A percentile compares a stretch with the other conserved stretches of the same genome.
Evolutionary conservation across 352 stramenopile genomes (phyloP).

Genomic region (Phytopythium montanum): DNA sequence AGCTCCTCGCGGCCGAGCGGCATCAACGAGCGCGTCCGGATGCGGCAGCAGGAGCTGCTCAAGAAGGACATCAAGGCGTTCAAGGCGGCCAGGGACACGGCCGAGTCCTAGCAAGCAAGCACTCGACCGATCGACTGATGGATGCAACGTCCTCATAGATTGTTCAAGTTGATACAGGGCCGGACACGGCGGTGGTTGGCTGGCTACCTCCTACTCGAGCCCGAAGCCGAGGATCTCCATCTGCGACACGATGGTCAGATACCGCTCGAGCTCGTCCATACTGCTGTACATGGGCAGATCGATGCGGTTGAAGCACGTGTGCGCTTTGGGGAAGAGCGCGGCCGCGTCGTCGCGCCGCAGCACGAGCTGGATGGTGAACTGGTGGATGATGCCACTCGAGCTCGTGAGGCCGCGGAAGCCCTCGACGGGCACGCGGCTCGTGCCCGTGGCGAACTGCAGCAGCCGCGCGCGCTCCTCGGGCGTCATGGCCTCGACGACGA

Average conservation of each 20-base stretch:
- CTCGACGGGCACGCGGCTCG: conserved; percentile 75
- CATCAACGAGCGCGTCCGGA: conserved; percentile 39
- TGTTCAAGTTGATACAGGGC: background rate
- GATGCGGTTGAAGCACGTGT: conserved; percentile 86
- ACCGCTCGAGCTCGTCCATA: conserved; percentile 70
- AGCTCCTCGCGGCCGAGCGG: conserved; percentile 29
- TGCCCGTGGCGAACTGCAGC: conserved; percentile 75
- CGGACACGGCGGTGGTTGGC: background rate
- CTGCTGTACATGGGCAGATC: conserved; percentile 67
- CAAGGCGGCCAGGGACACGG: conserved; percentile 23
- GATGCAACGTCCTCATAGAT: background rate
- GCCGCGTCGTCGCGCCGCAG: conserved; percentile 32
- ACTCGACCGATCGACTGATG: background rate
- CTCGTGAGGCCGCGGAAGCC: conserved; percentile 79
- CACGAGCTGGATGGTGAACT: conserved; percentile 80
- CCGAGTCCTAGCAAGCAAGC: background rate
- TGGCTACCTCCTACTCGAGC: conserved; percentile 44
- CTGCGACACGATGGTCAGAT: conserved; percentile 72
- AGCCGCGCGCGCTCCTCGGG: conserved; percentile 68
- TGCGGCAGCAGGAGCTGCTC: conserved; percentile 46
- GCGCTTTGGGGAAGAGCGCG: conserved; percentile 62
- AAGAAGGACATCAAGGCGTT: conserved; percentile 40
- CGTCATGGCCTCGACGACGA: conserved; percentile 46
- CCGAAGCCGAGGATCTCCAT: conserved; percentile 54
- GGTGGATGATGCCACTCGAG: conserved; percentile 73